A percentile compares a stretch with the other conserved stretches of the same genome.
These are phyloP conservation scores for Irpex sp. DNA, from an alignment of 1,284 basidiomycete species.

Conservation along the genomic window DNA sequence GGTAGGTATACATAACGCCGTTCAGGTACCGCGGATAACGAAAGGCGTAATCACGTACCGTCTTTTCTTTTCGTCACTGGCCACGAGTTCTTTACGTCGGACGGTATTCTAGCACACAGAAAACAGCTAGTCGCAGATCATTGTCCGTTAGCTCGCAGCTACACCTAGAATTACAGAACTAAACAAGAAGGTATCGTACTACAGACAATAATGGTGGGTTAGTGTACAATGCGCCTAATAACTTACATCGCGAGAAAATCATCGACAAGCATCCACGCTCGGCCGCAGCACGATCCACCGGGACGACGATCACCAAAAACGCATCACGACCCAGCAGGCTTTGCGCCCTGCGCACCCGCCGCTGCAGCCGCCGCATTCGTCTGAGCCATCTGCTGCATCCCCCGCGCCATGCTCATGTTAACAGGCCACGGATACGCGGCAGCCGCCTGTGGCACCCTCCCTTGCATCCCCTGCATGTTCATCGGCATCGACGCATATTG, in stretches of 20 bases:
- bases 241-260: not conserved
- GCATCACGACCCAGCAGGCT: not conserved
- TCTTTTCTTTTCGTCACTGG: too few species aligned
- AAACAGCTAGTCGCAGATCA: not conserved
- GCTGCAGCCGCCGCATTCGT: conserved; percentile 22
- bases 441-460: conserved; percentile 19
- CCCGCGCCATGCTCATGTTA: not conserved
- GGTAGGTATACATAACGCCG: too few species aligned
- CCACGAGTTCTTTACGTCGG: too few species aligned
- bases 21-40: too few species aligned
- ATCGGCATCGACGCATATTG: conserved; percentile 24
- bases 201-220: not conserved
- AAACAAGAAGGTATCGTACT: not conserved
- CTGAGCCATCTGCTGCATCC: conserved; percentile 14
- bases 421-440: conserved; percentile 21
- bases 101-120: too few species aligned
- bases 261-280: not conserved
- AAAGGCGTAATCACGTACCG: too few species aligned
- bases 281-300: not conserved
- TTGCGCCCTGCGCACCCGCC: conserved; percentile 20
- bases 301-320: not conserved
- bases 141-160: not conserved
- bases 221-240: not conserved
- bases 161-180: not conserved
- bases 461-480: conserved; percentile 18